Evolutionary conservation across 2,329 filamentous ascomycete species (phyloP).

Genomic region (Cyphellophora attinorum): DNA sequence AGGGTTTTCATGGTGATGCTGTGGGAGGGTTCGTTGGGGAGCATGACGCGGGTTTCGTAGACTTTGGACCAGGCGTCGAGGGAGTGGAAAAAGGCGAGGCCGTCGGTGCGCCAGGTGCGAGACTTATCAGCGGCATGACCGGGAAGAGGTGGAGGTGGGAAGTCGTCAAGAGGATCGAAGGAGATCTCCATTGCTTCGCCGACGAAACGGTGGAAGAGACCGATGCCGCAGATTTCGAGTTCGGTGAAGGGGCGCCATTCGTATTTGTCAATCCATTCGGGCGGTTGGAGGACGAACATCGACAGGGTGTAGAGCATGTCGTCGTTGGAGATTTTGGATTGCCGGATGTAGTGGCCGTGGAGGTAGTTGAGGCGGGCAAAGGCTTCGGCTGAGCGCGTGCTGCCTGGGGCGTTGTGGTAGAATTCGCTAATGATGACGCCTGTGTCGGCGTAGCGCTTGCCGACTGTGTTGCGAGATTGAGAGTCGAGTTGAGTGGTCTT

Average conservation of each 20-base stretch:
- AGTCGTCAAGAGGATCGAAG: constrained; percentile 18
- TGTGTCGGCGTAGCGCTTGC: constrained; percentile 47
- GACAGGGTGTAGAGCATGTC: constrained; percentile 58
- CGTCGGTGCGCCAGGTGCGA: constrained; percentile 27
- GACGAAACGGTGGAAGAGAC: constrained; percentile 55
- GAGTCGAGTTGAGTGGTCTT: constrained; percentile 41
- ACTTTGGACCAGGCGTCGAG: constrained; percentile 33
- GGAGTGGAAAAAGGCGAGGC: constrained; percentile 37
- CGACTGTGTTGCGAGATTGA: constrained; percentile 28
- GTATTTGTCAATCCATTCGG: constrained; percentile 52
- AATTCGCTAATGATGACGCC: constrained; percentile 41
- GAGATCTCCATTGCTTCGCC: constrained; percentile 60
- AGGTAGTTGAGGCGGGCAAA: constrained; percentile 57
- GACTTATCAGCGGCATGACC: constrained; percentile 11
- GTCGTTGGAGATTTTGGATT: constrained; percentile 50
- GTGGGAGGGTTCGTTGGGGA: constrained; percentile 24
- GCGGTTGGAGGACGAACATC: constrained; percentile 57
- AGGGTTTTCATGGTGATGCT: constrained; percentile 47
- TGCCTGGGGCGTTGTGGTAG: constrained; percentile 25
- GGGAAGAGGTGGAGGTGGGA: constrained; percentile 21
- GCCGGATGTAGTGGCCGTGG: constrained; percentile 47
- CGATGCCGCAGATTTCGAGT: constrained; percentile 55
- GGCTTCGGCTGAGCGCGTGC: constrained; percentile 37
- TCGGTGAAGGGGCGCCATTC: constrained; percentile 63
- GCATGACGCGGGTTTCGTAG: constrained; percentile 50